Evolutionary conservation across 805 yeast species (phyloP).

Genomic region (Maudiozyma bulderi): DNA sequence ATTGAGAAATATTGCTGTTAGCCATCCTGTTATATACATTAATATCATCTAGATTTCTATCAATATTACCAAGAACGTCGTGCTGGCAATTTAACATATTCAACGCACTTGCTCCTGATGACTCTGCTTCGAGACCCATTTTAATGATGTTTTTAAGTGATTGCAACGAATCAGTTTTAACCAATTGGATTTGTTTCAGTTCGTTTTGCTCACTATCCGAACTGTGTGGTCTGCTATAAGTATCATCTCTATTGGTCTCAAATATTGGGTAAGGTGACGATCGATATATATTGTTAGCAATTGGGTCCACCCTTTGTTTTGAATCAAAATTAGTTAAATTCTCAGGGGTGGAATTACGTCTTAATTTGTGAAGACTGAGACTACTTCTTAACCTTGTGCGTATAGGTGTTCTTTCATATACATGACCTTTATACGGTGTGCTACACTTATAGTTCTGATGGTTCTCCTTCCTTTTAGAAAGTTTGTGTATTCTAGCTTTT

Average conservation of each 20-base stretch:
- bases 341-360: too few relatives aligned
- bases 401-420: background rate
- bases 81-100: conserved; percentile 89
- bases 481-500: conserved; percentile 14
- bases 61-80: conserved; percentile 71
- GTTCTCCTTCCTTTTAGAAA: conserved; percentile 21
- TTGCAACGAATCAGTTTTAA: conserved; percentile 79
- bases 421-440: background rate
- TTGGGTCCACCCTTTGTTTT: too few relatives aligned
- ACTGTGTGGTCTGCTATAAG: background rate
- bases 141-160: conserved; percentile 74
- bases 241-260: background rate
- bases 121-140: conserved; percentile 61
- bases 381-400: too few relatives aligned
- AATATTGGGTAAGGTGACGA: background rate
- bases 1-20: background rate
- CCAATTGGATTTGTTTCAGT: conserved; percentile 69
- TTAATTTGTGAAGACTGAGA: too few relatives aligned
- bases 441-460: background rate
- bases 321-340: too few relatives aligned
- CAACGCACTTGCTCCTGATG: conserved; percentile 65
- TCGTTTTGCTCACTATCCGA: conserved; percentile 79
- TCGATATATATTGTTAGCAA: too few relatives aligned
- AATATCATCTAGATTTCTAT: conserved; percentile 63
- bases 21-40: conserved; percentile 62